Conservation (phyloP, 2,329 filamentous ascomycete species). For the Aureobasidium sp. region DNA sequence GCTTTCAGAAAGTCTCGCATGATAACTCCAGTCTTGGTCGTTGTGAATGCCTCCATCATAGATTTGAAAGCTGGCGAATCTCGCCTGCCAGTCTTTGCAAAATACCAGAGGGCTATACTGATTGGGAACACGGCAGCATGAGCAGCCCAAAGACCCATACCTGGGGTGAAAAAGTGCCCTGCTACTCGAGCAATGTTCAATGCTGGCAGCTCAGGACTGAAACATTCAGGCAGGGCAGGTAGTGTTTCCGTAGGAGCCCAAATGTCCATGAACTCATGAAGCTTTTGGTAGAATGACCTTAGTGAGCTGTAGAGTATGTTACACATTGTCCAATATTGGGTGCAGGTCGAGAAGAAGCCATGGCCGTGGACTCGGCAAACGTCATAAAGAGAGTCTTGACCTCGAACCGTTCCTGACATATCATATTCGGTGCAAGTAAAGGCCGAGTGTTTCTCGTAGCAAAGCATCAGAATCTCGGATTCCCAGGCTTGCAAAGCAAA, state of each 20-base stretch:
- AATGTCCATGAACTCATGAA: background rate
- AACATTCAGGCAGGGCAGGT: background rate
- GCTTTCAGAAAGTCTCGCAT: background rate
- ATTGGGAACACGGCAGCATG: background rate
- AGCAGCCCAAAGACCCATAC: background rate
- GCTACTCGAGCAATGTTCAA: background rate
- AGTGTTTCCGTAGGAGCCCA: background rate
- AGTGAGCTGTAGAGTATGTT: background rate
- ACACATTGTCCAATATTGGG: conserved; percentile 2
- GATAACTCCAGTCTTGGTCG: background rate
- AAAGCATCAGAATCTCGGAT: background rate
- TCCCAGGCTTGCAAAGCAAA: background rate
- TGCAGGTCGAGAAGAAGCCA: background rate
- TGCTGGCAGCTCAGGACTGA: background rate
- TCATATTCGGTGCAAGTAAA: background rate
- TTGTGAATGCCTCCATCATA: background rate
- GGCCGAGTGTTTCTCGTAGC: background rate
- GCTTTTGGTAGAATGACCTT: background rate
- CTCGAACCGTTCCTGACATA: background rate
- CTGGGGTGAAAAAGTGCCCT: background rate
- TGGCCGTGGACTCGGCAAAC: background rate
- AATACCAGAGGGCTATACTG: background rate
- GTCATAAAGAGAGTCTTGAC: background rate
- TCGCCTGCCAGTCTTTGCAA: background rate
- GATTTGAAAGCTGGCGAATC: background rate